These are phyloP conservation scores for Coniella vitis DNA, from an alignment of 2,329 filamentous ascomycete species.

Conservation along the genomic window DNA sequence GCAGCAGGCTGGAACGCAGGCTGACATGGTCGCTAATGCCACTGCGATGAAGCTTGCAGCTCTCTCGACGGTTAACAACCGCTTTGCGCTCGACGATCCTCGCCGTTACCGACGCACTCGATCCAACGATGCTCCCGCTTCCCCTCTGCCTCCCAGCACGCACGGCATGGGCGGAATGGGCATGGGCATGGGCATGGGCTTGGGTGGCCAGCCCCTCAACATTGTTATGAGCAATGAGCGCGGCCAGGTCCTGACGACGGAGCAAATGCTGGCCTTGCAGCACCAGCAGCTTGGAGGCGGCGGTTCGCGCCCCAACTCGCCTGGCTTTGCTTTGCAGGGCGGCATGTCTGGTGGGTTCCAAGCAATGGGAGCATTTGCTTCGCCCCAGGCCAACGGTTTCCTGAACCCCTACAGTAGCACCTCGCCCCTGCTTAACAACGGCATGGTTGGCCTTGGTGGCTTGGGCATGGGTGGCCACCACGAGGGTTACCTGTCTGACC, in stretches of 20 bases:
- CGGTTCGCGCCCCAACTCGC: conserved; percentile 79
- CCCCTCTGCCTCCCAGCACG: conserved; percentile 57
- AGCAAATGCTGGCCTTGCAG: conserved; percentile 78
- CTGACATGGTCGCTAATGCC: conserved; percentile 97
- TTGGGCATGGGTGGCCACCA: conserved; percentile 61
- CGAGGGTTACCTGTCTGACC: conserved; percentile 88
- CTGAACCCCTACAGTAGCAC: conserved; percentile 77
- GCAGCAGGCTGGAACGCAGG: conserved; percentile 62
- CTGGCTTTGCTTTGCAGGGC: conserved; percentile 74
- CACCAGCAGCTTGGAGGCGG: conserved; percentile 46
- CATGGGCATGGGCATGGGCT: conserved; percentile 1
- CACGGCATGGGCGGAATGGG: conserved; percentile 40
- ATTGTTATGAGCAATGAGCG: conserved; percentile 93
- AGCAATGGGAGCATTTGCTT: conserved; percentile 66
- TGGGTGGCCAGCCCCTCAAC: conserved; percentile 47
- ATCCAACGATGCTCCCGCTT: conserved; percentile 72
- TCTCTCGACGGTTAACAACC: conserved; percentile 95
- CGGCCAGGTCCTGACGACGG: conserved; percentile 77
- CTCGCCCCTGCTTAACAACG: conserved; percentile 63
- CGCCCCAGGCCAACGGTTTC: conserved; percentile 92
- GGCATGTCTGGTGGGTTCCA: conserved; percentile 38
- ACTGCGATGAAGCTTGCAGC: conserved; percentile 98
- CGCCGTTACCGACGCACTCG: conserved; percentile 90
- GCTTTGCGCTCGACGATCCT: conserved; percentile 92
- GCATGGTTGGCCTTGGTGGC: conserved; percentile 61